Evolutionary conservation across 2,329 filamentous ascomycete genomes (phyloP).

Genomic region (Botrytis tulipae): DNA sequence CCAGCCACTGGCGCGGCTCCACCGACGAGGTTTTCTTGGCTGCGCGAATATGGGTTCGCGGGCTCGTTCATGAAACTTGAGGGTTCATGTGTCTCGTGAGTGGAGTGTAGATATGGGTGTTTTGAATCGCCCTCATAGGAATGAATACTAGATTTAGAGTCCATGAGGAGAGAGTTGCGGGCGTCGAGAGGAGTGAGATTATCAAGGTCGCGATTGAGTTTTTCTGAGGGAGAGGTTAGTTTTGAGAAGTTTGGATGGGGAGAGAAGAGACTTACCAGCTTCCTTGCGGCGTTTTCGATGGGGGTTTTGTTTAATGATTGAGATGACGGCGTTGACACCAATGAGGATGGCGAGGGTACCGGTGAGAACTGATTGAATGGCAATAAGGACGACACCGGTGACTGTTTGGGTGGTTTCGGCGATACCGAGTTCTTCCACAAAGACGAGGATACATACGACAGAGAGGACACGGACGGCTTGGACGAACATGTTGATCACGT

Average conservation of each 20-base stretch:
- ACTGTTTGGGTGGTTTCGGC: constrained; percentile 90
- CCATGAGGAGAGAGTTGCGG: constrained; percentile 72
- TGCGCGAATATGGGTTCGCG: constrained; percentile 32
- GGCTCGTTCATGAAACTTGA: constrained; percentile 34
- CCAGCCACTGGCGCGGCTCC: constrained; percentile 11
- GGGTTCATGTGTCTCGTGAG: constrained; percentile 22
- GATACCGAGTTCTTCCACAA: constrained; percentile 89
- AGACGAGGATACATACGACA: constrained; percentile 83
- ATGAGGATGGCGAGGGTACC: constrained; percentile 83
- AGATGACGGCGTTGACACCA: constrained; percentile 80
- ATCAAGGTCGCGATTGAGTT: constrained; percentile 73
- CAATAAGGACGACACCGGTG: constrained; percentile 88
- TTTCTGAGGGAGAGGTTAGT: constrained; percentile 53
- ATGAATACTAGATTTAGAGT: constrained; percentile 13
- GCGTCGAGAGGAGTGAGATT: constrained; percentile 83
- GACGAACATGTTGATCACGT: constrained; percentile 91
- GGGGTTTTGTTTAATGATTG: constrained; percentile 82
- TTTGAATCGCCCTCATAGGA: constrained; percentile 25
- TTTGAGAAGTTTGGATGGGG: not conserved
- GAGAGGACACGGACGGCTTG: constrained; percentile 87
- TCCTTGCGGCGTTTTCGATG: constrained; percentile 87
- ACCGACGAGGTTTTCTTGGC: constrained; percentile 17
- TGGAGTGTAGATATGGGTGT: constrained; percentile 25
- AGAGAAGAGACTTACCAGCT: constrained; percentile 63
- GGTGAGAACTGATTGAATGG: constrained; percentile 83